These are phyloP conservation scores for Xylaria sp. DNA, from an alignment of 2,329 filamentous ascomycete genomes.

Conservation along the genomic window DNA sequence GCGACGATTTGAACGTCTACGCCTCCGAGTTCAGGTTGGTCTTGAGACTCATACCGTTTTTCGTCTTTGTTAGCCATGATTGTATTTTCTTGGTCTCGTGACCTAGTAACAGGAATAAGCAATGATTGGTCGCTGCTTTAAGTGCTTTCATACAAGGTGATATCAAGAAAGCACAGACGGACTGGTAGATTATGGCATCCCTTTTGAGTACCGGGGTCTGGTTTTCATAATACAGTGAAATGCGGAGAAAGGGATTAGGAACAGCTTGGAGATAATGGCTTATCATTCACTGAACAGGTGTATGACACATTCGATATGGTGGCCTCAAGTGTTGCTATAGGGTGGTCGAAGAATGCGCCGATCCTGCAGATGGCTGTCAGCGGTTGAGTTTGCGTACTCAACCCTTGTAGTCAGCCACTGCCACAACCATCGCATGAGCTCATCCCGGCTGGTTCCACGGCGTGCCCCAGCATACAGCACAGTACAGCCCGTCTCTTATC, in stretches of 20 bases:
- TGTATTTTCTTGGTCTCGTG: background rate
- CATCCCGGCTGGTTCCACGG: background rate
- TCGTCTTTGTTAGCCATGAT: constrained; percentile 13
- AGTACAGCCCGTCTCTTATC: background rate
- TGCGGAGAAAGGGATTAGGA: background rate
- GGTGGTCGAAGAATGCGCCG: background rate
- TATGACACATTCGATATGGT: background rate
- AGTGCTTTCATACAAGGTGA: background rate
- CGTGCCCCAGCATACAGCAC: background rate
- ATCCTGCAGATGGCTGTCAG: background rate
- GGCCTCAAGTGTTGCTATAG: background rate
- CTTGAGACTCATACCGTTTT: constrained; percentile 11
- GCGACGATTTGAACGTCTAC: constrained; percentile 43
- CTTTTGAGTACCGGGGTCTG: background rate
- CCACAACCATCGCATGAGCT: background rate
- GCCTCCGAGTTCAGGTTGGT: constrained; percentile 33
- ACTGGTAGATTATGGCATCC: too few species aligned
- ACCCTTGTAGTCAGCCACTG: background rate
- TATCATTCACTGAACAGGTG: background rate
- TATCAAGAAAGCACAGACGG: background rate
- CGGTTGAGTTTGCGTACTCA: background rate
- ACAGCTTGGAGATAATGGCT: background rate
- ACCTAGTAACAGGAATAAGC: background rate
- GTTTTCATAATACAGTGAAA: background rate
- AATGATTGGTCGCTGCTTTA: background rate